Evolutionary conservation across 2,329 filamentous ascomycete species (phyloP).

Genomic region (Cordyceps sp.): DNA sequence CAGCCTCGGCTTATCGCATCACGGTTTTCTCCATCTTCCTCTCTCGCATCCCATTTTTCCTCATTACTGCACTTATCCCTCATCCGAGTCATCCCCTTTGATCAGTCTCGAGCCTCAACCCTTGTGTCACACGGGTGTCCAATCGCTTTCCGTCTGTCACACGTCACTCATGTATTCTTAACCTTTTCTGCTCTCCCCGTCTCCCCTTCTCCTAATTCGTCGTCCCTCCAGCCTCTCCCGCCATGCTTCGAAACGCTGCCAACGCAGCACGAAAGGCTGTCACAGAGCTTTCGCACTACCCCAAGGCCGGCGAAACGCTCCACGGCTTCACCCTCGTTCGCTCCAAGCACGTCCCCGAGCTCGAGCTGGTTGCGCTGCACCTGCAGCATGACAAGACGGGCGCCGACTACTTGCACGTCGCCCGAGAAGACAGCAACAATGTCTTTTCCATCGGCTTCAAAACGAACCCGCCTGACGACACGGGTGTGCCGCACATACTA

Average conservation of each 20-base stretch:
- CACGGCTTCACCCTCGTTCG: constrained; percentile 87
- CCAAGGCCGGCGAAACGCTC: constrained; percentile 66
- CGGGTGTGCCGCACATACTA: constrained; percentile 88
- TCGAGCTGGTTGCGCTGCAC: constrained; percentile 80
- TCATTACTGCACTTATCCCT: too few relatives aligned
- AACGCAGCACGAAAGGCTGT: constrained; percentile 44
- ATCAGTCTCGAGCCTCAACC: too few relatives aligned
- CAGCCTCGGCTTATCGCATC: too few relatives aligned
- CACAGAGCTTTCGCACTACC: constrained; percentile 59
- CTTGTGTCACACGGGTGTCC: too few relatives aligned
- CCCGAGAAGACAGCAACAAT: constrained; percentile 93
- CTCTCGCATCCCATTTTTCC: too few relatives aligned
- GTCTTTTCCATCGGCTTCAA: constrained; percentile 99
- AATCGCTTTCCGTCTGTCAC: too few relatives aligned
- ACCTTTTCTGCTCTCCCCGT: not conserved
- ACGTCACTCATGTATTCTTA: not conserved
- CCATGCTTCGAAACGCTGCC: constrained; percentile 36
- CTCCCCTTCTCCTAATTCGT: not conserved
- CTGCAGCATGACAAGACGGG: constrained; percentile 90
- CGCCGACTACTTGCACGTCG: constrained; percentile 90
- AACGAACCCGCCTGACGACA: constrained; percentile 94
- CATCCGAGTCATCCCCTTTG: too few relatives aligned
- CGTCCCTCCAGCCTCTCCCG: constrained; percentile 5
- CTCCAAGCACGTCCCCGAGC: constrained; percentile 82
- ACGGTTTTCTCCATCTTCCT: too few relatives aligned